Conservation (phyloP, 2,329 filamentous ascomycete genomes). For the Cordyceps tenuipes region DNA sequence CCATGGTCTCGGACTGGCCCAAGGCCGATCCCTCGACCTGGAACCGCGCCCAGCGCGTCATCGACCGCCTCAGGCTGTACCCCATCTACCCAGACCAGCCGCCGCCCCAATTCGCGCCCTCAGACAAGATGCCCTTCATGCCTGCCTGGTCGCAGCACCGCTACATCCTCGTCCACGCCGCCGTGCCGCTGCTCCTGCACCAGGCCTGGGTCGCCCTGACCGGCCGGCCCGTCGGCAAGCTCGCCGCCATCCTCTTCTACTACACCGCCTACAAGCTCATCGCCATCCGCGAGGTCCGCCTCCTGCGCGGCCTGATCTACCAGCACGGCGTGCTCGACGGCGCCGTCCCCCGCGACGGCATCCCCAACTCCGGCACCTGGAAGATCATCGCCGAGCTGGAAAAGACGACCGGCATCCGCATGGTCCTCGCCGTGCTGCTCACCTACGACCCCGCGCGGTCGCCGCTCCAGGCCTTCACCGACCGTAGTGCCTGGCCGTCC, state of each 20-base stretch:
- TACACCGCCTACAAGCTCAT: slow-evolving; percentile 22
- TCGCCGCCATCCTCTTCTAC: slow-evolving; percentile 19
- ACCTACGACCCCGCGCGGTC: slow-evolving; percentile 15
- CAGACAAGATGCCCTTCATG: slow-evolving; percentile 24
- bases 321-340: slow-evolving; percentile 21
- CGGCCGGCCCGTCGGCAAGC: slow-evolving; percentile 9
- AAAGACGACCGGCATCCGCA: slow-evolving; percentile 17
- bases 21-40: slow-evolving; percentile 13
- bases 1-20: slow-evolving; percentile 18
- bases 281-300: slow-evolving; percentile 21
- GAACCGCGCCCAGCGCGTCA: slow-evolving; percentile 14
- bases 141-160: slow-evolving; percentile 20
- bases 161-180: slow-evolving; percentile 25
- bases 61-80: slow-evolving; percentile 15
- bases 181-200: slow-evolving; percentile 18
- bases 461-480: background rate
- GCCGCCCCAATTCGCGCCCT: slow-evolving; percentile 23
- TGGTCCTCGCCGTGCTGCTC: slow-evolving; percentile 18
- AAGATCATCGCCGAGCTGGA: slow-evolving; percentile 19
- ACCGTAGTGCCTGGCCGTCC: slow-evolving; percentile 18
- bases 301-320: slow-evolving; percentile 24
- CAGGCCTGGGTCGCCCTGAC: slow-evolving; percentile 13
- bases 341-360: slow-evolving; percentile 25
- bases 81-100: slow-evolving; percentile 12
- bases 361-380: slow-evolving; percentile 23